A percentile compares a stretch with the other conserved stretches of the same genome.
phyloP scores from a whole-genome alignment of 2,329 filamentous ascomycete genomes.

The Diaporthe ilicicola region DNA sequence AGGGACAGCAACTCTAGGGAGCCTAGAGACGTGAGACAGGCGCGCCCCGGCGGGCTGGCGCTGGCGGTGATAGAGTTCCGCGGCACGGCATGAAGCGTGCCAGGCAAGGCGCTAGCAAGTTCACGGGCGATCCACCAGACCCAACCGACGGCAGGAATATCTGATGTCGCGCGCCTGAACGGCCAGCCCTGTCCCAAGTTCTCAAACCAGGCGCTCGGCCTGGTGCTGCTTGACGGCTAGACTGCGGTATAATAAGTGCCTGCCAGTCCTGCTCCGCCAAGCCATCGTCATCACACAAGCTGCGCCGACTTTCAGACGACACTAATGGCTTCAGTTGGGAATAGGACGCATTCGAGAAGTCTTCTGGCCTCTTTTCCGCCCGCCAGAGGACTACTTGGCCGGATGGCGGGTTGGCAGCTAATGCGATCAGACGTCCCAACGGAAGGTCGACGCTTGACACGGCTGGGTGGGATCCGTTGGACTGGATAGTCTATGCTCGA shows the following conservation, averaged over 20 bases:
- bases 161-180: background rate
- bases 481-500: background rate
- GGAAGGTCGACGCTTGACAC: background rate
- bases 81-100: constrained; percentile 19
- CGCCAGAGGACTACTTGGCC: constrained; percentile 6
- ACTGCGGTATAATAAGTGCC: background rate
- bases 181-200: background rate
- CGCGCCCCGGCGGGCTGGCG: constrained; percentile 9
- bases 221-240: background rate
- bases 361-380: background rate
- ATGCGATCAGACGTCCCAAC: background rate
- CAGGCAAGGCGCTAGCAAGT: background rate
- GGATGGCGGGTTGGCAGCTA: background rate
- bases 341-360: constrained; percentile 14
- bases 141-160: background rate
- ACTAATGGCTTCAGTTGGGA: background rate
- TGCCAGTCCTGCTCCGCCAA: background rate
- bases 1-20: background rate
- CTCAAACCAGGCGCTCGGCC: background rate
- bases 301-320: constrained; percentile 6
- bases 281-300: background rate
- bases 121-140: background rate
- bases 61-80: background rate
- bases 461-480: background rate
- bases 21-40: constrained; percentile 10